Evolutionary conservation across 768 basidiomycete species (phyloP).

Genomic region (Pisolithus orientalis): DNA sequence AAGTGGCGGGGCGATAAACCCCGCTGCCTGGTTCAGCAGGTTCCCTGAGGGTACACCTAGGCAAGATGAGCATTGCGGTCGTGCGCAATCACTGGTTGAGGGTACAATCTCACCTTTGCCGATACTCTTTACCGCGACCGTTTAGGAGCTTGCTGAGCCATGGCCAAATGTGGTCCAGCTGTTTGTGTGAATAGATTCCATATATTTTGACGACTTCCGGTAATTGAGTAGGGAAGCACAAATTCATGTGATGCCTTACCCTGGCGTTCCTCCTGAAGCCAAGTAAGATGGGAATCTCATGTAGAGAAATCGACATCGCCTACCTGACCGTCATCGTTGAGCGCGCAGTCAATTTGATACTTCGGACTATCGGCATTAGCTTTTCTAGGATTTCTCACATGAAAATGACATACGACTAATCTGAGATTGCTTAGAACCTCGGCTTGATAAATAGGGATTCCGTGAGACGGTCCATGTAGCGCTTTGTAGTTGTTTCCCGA

Average conservation of each 20-base stretch:
- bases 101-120: conserved; percentile 30
- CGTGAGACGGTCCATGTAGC: conserved; percentile 34
- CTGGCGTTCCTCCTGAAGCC: conserved; percentile 25
- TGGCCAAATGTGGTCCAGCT: conserved; percentile 39
- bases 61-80: not conserved
- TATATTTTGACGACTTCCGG: conserved; percentile 35
- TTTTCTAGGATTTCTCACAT: not conserved
- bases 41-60: conserved; percentile 38
- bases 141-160: conserved; percentile 31
- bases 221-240: too few relatives aligned
- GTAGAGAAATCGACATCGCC: not conserved
- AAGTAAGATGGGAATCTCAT: not conserved
- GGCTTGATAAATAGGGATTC: conserved; percentile 54
- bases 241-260: conserved; percentile 8
- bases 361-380: not conserved
- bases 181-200: conserved; percentile 39
- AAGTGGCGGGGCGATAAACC: conserved; percentile 41
- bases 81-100: too few relatives aligned
- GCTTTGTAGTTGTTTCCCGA: conserved; percentile 56
- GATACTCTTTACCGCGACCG: conserved; percentile 42
- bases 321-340: conserved; percentile 28
- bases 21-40: conserved; percentile 31
- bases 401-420: conserved; percentile 35
- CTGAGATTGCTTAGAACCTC: conserved; percentile 47
- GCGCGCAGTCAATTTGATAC: conserved; percentile 36